A percentile compares a stretch with the other conserved stretches of the same genome.
Evolutionary conservation across 1,284 basidiomycete genomes (phyloP).

Genomic region (Rhodotorula sp.): DNA sequence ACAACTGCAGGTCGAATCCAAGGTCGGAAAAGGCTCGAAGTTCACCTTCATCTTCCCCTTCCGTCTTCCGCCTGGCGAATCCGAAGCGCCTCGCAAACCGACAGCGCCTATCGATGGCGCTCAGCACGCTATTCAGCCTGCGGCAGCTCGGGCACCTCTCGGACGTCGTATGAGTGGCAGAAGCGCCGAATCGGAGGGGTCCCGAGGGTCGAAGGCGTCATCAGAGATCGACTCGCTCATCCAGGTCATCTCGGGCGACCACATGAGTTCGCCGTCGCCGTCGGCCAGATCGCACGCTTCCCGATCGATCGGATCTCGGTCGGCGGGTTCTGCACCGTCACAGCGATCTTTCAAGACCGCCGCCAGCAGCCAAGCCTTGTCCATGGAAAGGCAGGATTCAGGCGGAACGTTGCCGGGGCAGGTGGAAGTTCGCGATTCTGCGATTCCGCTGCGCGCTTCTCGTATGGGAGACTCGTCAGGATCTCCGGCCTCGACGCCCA

Average conservation of each 20-base stretch:
- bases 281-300: background rate
- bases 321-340: slow-evolving; percentile 2
- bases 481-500: slow-evolving; percentile 3
- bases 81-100: background rate
- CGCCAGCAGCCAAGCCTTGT: background rate
- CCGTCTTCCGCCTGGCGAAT: slow-evolving; percentile 33
- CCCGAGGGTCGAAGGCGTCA: slow-evolving; percentile 1
- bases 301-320: background rate
- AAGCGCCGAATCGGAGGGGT: slow-evolving; percentile 11
- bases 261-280: background rate
- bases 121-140: background rate
- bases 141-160: background rate
- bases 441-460: slow-evolving; percentile 32
- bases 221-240: slow-evolving; percentile 43
- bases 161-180: slow-evolving; percentile 11
- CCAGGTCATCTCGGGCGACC: slow-evolving; percentile 34
- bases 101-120: background rate
- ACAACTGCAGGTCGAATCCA: slow-evolving; percentile 51
- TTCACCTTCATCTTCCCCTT: slow-evolving; percentile 52
- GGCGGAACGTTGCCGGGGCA: slow-evolving; percentile 8
- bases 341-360: slow-evolving; percentile 12
- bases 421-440: slow-evolving; percentile 21
- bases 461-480: background rate
- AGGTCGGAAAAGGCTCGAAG: slow-evolving; percentile 49
- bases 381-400: background rate